These are phyloP conservation scores for Fragaria ananassa DNA, from an alignment of 306 rosid genomes.

Conservation along the genomic window DNA sequence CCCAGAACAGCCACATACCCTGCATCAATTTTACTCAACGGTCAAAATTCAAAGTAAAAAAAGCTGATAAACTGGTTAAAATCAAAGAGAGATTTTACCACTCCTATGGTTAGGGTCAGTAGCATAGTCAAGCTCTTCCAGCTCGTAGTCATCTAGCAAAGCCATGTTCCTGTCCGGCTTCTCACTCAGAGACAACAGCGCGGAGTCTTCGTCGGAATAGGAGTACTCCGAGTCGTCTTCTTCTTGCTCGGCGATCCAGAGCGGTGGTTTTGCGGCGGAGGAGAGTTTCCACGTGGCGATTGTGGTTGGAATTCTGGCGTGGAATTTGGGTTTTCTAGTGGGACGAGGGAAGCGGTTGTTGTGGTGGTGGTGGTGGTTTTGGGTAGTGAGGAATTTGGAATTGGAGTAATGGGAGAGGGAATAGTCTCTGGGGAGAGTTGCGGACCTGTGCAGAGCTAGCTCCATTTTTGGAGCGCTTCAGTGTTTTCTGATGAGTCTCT, in stretches of 20 bases:
- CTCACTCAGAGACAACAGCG: conserved; percentile 70
- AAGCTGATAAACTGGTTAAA: neutral
- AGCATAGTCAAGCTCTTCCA: conserved; percentile 59
- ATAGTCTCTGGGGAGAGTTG: conserved; percentile 29
- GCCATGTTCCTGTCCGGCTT: conserved; percentile 78
- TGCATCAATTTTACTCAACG: conserved; percentile 35
- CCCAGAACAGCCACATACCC: conserved; percentile 94
- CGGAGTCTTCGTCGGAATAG: conserved; percentile 54
- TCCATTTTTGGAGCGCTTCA: conserved; percentile 55
- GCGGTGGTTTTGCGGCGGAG: conserved; percentile 15
- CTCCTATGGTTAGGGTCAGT: conserved; percentile 63
- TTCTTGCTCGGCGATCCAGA: conserved; percentile 27
- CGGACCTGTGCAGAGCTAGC: conserved; percentile 37
- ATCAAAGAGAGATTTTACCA: conserved; percentile 36
- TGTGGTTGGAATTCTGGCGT: conserved; percentile 15
- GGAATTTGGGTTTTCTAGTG: conserved; percentile 23
- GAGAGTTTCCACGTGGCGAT: conserved; percentile 23
- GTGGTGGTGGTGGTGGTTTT: conserved; percentile 8
- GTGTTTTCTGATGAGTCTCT: neutral
- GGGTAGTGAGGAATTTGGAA: conserved; percentile 2
- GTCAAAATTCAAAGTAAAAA: neutral
- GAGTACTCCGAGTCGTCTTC: conserved; percentile 34
- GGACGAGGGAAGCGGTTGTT: conserved; percentile 24
- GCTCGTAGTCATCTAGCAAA: conserved; percentile 72
- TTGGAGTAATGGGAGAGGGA: conserved; percentile 17